Evolutionary conservation across 257 asterid species (phyloP).

Genomic region (Nicotiana noctiflora): DNA sequence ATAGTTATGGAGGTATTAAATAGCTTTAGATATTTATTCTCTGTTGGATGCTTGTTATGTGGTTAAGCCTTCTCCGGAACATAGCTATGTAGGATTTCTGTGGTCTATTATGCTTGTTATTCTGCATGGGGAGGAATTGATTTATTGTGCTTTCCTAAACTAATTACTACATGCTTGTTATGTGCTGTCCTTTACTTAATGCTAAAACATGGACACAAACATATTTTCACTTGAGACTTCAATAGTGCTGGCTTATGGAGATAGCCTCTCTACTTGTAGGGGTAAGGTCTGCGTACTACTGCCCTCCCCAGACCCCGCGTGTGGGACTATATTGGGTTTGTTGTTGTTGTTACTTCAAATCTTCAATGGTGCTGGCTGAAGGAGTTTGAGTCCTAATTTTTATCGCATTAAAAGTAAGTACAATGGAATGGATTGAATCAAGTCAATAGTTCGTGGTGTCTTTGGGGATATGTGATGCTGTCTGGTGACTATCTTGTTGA

Average conservation of each 20-base stretch:
- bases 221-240: background rate
- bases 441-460: background rate
- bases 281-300: too few species aligned
- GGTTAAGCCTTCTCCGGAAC: background rate
- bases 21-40: background rate
- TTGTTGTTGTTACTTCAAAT: too few species aligned
- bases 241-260: background rate
- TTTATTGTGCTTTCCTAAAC: background rate
- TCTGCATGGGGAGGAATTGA: background rate
- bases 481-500: background rate
- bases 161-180: too few species aligned
- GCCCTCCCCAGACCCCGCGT: too few species aligned
- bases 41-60: background rate
- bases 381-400: background rate
- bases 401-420: background rate
- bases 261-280: too few species aligned
- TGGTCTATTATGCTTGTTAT: background rate
- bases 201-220: background rate
- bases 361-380: background rate
- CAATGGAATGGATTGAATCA: background rate
- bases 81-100: background rate
- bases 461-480: background rate
- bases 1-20: conserved; percentile 84
- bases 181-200: background rate
- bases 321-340: too few species aligned